Conservation (phyloP, 441 rosid species). For the Populus hybrid region DNA sequence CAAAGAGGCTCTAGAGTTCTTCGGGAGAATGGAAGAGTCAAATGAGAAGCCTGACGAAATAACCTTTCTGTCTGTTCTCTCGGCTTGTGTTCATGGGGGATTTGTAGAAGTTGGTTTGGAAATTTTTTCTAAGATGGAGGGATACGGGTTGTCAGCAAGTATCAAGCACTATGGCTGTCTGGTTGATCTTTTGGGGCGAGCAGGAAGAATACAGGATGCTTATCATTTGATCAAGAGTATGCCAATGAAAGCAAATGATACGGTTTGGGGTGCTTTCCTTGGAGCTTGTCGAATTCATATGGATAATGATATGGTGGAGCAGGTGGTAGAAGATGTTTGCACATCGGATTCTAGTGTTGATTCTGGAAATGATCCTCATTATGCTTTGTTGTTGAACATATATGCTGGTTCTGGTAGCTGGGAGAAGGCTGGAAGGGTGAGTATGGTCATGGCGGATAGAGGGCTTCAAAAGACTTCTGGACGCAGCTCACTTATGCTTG, state of each 20-base stretch:
- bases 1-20: constrained; percentile 18
- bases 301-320: constrained; percentile 32
- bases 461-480: constrained; percentile 21
- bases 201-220: constrained; percentile 29
- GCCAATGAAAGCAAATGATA: constrained; percentile 26
- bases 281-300: constrained; percentile 26
- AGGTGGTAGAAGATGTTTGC: constrained; percentile 31
- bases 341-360: neutral
- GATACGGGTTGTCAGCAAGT: constrained; percentile 3
- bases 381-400: constrained; percentile 19
- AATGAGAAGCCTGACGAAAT: constrained; percentile 21
- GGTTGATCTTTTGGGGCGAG: constrained; percentile 29
- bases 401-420: constrained; percentile 25
- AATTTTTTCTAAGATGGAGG: too few relatives aligned
- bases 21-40: constrained; percentile 25
- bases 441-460: constrained; percentile 10
- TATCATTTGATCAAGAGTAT: constrained; percentile 17
- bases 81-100: neutral
- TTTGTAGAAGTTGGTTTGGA: too few relatives aligned
- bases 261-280: constrained; percentile 19
- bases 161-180: constrained; percentile 23
- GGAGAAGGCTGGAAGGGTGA: constrained; percentile 24
- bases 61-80: constrained; percentile 24
- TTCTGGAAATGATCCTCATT: constrained; percentile 15
- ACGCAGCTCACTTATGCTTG: constrained; percentile 21